A percentile compares a stretch with the other conserved stretches of the same genome.
Conservation (phyloP, 768 basidiomycete species). For the Boletus insuetus region DNA sequence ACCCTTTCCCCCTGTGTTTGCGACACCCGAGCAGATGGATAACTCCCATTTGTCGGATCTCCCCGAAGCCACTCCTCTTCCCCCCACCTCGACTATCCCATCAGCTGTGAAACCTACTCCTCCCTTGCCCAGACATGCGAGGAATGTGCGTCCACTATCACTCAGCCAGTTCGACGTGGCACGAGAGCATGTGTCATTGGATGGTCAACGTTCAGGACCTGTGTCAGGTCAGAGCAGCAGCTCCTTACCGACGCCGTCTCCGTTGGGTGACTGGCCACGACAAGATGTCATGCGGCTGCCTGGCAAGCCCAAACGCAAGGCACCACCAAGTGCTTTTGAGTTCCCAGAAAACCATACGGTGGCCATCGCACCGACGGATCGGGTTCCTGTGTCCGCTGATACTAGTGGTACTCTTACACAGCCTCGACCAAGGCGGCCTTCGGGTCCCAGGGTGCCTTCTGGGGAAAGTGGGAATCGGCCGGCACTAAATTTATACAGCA, state of each 20-base stretch:
- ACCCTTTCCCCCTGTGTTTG: constrained; percentile 34
- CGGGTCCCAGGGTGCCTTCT: constrained; percentile 31
- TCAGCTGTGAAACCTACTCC: constrained; percentile 18
- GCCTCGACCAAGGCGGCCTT: constrained; percentile 31
- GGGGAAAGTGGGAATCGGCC: constrained; percentile 19
- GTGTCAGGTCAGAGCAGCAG: constrained; percentile 8
- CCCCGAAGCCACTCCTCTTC: constrained; percentile 26
- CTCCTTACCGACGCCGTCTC: constrained; percentile 37
- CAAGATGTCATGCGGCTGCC: constrained; percentile 34
- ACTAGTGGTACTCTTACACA: neutral
- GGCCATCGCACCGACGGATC: constrained; percentile 6
- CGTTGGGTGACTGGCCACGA: constrained; percentile 56
- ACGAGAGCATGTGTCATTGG: constrained; percentile 21
- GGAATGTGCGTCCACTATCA: constrained; percentile 3
- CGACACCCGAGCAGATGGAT: constrained; percentile 23
- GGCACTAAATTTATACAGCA: constrained; percentile 16
- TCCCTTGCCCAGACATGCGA: constrained; percentile 3
- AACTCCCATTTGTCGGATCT: constrained; percentile 7
- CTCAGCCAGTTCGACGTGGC: constrained; percentile 7
- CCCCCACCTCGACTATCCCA: constrained; percentile 16
- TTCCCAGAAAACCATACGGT: constrained; percentile 17
- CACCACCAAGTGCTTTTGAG: constrained; percentile 21
- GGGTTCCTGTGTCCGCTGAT: neutral
- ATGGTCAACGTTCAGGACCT: constrained; percentile 21
- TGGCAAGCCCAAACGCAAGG: constrained; percentile 11